A percentile compares a stretch with the other conserved stretches of the same genome.
These are phyloP conservation scores for Phytophthora melonis DNA, from an alignment of 352 stramenopile species.

Conservation along the genomic window DNA sequence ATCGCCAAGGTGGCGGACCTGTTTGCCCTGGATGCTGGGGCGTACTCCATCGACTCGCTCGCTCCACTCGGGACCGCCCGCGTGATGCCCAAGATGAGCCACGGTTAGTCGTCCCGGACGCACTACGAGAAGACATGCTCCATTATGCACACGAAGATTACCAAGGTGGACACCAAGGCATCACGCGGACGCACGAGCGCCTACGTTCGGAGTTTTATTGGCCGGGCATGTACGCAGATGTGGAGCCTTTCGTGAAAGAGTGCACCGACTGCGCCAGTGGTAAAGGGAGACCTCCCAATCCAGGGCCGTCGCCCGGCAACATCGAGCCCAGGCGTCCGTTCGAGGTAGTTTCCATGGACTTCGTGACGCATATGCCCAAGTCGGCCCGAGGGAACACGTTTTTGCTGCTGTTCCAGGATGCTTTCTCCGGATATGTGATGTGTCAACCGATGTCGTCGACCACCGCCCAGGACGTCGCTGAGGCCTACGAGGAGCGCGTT, in stretches of 20 bases:
- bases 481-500: conserved; percentile 8
- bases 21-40: neutral
- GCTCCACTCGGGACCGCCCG: neutral
- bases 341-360: conserved; percentile 10
- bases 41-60: neutral
- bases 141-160: no score
- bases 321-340: neutral
- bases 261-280: no score
- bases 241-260: no score
- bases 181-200: neutral
- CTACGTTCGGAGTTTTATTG: neutral
- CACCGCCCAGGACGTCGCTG: conserved; percentile 6
- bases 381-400: neutral
- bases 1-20: neutral
- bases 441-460: conserved; percentile 3
- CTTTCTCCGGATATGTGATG: conserved; percentile 2
- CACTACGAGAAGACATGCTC: neutral
- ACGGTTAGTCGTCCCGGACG: neutral
- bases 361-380: neutral
- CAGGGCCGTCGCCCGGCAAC: neutral
- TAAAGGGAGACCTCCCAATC: no score
- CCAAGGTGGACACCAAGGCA: neutral
- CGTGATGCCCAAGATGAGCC: neutral
- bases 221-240: no score
- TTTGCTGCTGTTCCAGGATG: conserved; percentile 2